phyloP scores from a whole-genome alignment of 495 filamentous ascomycete genomes.

The Aspergillus asperescens region DNA sequence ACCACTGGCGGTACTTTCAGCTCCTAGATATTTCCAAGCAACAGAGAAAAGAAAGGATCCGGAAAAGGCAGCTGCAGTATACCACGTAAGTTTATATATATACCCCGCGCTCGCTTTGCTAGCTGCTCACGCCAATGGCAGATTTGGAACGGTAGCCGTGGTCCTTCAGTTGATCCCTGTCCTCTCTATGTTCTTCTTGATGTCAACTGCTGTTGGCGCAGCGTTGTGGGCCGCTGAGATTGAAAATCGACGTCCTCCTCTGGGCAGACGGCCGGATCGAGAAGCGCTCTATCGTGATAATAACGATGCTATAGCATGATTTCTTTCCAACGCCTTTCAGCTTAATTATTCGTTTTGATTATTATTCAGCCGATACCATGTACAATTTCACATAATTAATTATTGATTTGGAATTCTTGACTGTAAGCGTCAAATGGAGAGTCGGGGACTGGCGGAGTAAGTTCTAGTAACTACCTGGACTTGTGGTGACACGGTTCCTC shows the following conservation, averaged over 20 bases:
- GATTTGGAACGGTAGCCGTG: slow-evolving; percentile 58
- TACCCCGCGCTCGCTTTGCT: background rate
- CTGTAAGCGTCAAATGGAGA: background rate
- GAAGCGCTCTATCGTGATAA: slow-evolving; percentile 30
- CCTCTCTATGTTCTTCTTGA: slow-evolving; percentile 61
- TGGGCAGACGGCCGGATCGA: slow-evolving; percentile 21
- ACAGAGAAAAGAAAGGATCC: slow-evolving; percentile 51
- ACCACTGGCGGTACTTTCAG: slow-evolving; percentile 64
- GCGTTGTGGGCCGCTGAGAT: slow-evolving; percentile 59
- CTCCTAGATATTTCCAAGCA: slow-evolving; percentile 53
- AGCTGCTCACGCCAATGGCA: slow-evolving; percentile 17
- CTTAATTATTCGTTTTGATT: background rate
- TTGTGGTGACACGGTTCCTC: too few species aligned
- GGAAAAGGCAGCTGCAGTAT: slow-evolving; percentile 50
- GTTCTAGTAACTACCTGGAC: too few species aligned
- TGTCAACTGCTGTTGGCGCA: slow-evolving; percentile 59
- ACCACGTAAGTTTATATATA: slow-evolving; percentile 47
- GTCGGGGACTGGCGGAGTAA: too few species aligned
- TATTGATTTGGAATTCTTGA: background rate
- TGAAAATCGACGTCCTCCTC: slow-evolving; percentile 42
- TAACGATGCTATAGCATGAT: slow-evolving; percentile 27
- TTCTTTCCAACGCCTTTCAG: background rate
- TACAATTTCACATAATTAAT: background rate
- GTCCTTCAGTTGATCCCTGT: slow-evolving; percentile 58
- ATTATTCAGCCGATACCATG: background rate